Conservation (phyloP, 2,329 filamentous ascomycete genomes). For the Penicillium expansum region DNA sequence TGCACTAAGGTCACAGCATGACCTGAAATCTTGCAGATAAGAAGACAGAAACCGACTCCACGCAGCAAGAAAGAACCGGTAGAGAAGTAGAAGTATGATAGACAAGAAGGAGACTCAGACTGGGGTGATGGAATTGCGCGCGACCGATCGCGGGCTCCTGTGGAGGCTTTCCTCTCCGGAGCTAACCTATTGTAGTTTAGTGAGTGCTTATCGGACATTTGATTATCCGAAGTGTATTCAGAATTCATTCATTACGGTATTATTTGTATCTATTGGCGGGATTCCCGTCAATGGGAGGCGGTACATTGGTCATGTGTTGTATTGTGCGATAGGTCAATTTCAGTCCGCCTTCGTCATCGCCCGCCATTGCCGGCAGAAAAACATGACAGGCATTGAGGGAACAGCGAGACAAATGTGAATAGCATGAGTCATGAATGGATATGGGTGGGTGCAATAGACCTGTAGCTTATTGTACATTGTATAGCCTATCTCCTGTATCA, state of each 20-base stretch:
- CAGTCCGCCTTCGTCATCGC: constrained; percentile 35
- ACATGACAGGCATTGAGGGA: constrained; percentile 4
- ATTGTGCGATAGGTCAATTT: constrained; percentile 12
- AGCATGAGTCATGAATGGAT: not conserved
- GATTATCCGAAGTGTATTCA: constrained; percentile 24
- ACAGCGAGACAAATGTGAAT: not conserved
- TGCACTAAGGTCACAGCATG: constrained; percentile 25
- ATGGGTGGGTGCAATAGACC: not conserved
- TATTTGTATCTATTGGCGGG: not conserved
- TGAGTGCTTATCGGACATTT: constrained; percentile 20
- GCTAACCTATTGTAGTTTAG: constrained; percentile 27
- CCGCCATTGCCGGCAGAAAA: constrained; percentile 23
- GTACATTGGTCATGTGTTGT: constrained; percentile 2
- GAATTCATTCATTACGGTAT: constrained; percentile 2
- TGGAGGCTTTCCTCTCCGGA: constrained; percentile 32
- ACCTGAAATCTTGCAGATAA: constrained; percentile 11
- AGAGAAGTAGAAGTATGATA: constrained; percentile 8
- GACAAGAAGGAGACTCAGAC: constrained; percentile 15
- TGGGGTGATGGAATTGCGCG: constrained; percentile 36
- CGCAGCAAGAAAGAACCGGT: constrained; percentile 9
- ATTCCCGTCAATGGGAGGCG: not conserved
- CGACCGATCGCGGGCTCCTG: constrained; percentile 40
- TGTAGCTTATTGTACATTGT: not conserved
- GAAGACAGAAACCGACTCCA: constrained; percentile 5
- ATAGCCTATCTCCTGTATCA: not conserved